Percentiles rank a stretch among this genome's conserved stretches.
Conservation (phyloP, 495 filamentous ascomycete genomes). For the Xylaria grammica region DNA sequence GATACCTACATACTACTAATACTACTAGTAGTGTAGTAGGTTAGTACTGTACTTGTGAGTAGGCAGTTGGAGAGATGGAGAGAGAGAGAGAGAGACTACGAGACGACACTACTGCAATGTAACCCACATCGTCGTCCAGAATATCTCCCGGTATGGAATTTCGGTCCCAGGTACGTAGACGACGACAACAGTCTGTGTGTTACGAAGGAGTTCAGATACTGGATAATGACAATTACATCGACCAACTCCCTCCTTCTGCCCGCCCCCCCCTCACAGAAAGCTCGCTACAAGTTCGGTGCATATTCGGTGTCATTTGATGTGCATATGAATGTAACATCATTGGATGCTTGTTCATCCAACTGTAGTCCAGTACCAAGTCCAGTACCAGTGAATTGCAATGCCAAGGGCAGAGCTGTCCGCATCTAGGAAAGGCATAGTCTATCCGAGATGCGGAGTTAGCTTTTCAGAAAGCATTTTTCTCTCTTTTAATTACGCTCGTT, state of each 20-base stretch:
- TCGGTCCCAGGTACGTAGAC: not conserved
- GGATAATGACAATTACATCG: constrained; percentile 8
- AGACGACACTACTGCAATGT: constrained; percentile 4
- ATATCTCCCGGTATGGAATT: constrained; percentile 9
- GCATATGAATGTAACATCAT: constrained; percentile 17
- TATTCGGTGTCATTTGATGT: constrained; percentile 22
- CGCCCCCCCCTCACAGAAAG: constrained; percentile 7
- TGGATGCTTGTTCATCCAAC: constrained; percentile 1
- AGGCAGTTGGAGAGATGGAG: too few relatives aligned
- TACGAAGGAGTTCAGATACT: constrained; percentile 1
- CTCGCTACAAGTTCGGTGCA: constrained; percentile 16
- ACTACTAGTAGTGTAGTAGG: too few relatives aligned
- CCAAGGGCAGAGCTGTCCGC: constrained; percentile 1
- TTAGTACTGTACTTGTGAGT: too few relatives aligned
- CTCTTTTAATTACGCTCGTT: too few relatives aligned
- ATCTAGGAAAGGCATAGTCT: not conserved
- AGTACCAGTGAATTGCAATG: too few relatives aligned
- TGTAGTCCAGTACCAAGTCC: too few relatives aligned
- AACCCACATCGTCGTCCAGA: constrained; percentile 4
- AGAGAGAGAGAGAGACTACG: too few relatives aligned
- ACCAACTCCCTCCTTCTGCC: too few relatives aligned
- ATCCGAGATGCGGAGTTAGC: constrained; percentile 13
- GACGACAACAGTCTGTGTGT: too few relatives aligned
- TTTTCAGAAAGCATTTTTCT: not conserved
- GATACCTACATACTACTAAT: too few relatives aligned